phyloP scores from a whole-genome alignment of 2,329 filamentous ascomycete genomes.

The Apiospora malaysiana region DNA sequence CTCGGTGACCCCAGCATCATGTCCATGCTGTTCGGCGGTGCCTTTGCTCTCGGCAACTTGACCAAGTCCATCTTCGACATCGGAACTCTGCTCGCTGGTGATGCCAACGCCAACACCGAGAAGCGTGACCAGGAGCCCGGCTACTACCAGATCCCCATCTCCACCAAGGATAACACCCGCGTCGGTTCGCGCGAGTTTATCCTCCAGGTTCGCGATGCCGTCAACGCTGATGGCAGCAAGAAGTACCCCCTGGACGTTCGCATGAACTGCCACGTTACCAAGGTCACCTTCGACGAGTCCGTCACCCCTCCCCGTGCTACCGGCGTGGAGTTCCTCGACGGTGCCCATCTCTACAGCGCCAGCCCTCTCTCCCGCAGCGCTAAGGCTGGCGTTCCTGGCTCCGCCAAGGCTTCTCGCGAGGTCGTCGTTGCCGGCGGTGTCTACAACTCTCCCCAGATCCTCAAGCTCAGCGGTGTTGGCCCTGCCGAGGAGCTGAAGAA shows the following conservation, averaged over 20 bases:
- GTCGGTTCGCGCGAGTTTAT: slow-evolving; percentile 63
- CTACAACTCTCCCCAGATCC: slow-evolving; percentile 59
- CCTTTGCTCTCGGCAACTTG: slow-evolving; percentile 54
- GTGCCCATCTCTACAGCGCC: slow-evolving; percentile 52
- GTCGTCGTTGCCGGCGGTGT: slow-evolving; percentile 57
- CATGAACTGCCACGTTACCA: slow-evolving; percentile 53
- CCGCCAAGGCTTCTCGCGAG: slow-evolving; percentile 50
- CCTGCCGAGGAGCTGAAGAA: slow-evolving; percentile 45
- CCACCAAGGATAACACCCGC: slow-evolving; percentile 56
- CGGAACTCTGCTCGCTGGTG: slow-evolving; percentile 50
- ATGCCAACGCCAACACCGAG: slow-evolving; percentile 55
- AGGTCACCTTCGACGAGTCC: slow-evolving; percentile 48
- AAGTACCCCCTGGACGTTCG: slow-evolving; percentile 63
- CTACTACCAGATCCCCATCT: slow-evolving; percentile 64
- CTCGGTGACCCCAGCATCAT: slow-evolving; percentile 59
- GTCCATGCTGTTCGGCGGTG: slow-evolving; percentile 56
- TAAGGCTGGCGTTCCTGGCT: slow-evolving; percentile 37
- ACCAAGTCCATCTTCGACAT: slow-evolving; percentile 42
- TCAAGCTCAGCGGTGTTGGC: slow-evolving; percentile 56
- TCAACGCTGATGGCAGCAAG: slow-evolving; percentile 54
- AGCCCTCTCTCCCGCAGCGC: slow-evolving; percentile 40
- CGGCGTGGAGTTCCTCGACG: slow-evolving; percentile 56
- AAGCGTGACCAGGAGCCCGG: slow-evolving; percentile 52
- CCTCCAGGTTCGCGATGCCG: slow-evolving; percentile 53
- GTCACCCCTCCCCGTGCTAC: slow-evolving; percentile 47